Evolutionary conservation across 208 protist species (phyloP), one percentile per base, ranked within the genome.

Genomic region (Leptomonas pyrrhocoris): DNA sequence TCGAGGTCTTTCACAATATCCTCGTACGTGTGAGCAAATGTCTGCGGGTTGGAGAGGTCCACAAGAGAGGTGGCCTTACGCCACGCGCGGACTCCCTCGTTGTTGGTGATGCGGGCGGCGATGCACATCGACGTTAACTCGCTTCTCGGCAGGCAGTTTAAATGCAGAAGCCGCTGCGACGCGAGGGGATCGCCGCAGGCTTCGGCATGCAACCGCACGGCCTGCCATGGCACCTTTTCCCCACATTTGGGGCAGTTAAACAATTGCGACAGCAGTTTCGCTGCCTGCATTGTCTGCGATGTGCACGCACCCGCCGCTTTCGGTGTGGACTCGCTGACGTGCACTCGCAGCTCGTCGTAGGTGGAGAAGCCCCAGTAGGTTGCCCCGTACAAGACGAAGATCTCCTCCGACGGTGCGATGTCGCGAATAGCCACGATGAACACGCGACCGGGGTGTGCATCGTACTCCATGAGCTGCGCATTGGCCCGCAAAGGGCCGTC

Each of bases 361-460:
- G 88, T 89, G 28, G 81, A 75, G 54, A 84, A 85, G 28, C 89
- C 92, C 89, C 92, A 96, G 81, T 96, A 96, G 27, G 78, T 86
- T 27, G 89, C 84, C 21, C 92, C 92, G 75, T 96, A 96, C 3
- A 90, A 73, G 21, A 85, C 85, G 49, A 94, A 88, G 36, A 96
- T 51, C 75, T 96, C 92, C 64, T 96, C 92, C 2, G 81, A 77
- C 2, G 89, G 88, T 4, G 56, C 25, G 21, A 96, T 80, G 63
- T 94, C 89, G 36, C 92, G 85, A 9, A 76, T 77, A 0, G 89
- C 88, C 13, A 90, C 84, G 19, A 96, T 74, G 68, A 96, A 96
- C 23, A 94, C 92, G 19, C 92, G 86, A 2, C 89, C 89, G 0
- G 88, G 75, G 49, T 83, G 79, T 28, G 70, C 43, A n/a, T 85